Conservation (phyloP, 2,329 filamentous ascomycete species). For the Ascochyta rabiei region DNA sequence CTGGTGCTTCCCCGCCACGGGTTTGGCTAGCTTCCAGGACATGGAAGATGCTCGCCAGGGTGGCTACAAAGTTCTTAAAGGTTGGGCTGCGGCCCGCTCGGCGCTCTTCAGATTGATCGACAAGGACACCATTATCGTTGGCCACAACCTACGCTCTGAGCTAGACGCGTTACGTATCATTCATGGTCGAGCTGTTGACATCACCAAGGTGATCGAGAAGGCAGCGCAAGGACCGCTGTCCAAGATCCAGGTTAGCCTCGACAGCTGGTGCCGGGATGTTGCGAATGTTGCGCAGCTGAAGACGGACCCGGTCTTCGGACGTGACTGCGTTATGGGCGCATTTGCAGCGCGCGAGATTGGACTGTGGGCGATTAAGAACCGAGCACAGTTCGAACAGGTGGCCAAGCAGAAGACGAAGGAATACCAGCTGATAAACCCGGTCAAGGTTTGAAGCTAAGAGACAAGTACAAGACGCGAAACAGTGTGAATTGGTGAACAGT, state of each 20-base stretch:
- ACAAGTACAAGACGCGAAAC: no score
- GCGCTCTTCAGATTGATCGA: conserved; percentile 41
- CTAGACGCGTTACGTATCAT: conserved; percentile 44
- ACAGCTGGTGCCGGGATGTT: conserved; percentile 36
- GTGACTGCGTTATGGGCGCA: conserved; percentile 58
- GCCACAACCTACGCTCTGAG: conserved; percentile 41
- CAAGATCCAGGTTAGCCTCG: conserved; percentile 38
- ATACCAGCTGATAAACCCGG: conserved; percentile 24
- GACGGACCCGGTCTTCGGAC: conserved; percentile 41
- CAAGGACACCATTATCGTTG: conserved; percentile 43
- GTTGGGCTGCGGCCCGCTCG: conserved; percentile 40
- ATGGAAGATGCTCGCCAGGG: conserved; percentile 34
- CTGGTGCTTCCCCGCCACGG: conserved; percentile 36
- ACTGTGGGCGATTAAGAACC: conserved; percentile 54
- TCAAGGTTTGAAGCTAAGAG: background rate
- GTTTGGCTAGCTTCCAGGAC: conserved; percentile 29
- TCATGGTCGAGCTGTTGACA: conserved; percentile 43
- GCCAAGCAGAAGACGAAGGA: conserved; percentile 39
- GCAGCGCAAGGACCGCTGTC: conserved; percentile 41
- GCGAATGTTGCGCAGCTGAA: conserved; percentile 16
- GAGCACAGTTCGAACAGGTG: conserved; percentile 45
- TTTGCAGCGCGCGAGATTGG: conserved; percentile 57
- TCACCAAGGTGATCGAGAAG: conserved; percentile 40
- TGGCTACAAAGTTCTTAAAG: conserved; percentile 43
- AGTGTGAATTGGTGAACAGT: background rate